Evolutionary conservation across 441 rosid species (phyloP).

Genomic region (Gossypium lobatum): DNA sequence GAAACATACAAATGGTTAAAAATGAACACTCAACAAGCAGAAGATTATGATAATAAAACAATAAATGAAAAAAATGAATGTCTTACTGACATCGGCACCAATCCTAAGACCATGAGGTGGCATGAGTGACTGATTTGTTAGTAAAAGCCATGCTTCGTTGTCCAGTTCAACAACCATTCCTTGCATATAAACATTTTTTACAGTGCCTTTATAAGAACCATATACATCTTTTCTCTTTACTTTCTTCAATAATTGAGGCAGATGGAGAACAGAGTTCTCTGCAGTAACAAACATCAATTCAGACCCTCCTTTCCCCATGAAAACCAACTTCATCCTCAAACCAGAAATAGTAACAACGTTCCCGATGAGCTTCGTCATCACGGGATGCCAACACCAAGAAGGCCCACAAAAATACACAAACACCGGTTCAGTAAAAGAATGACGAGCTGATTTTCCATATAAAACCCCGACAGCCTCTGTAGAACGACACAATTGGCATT

Average conservation of each 20-base stretch:
- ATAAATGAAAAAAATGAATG: background rate
- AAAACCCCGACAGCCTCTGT: constrained; percentile 16
- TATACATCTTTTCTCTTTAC: constrained; percentile 41
- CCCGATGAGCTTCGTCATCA: constrained; percentile 56
- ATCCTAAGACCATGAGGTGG: constrained; percentile 67
- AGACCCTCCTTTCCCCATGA: constrained; percentile 40
- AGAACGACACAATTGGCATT: constrained; percentile 39
- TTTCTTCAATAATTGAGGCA: constrained; percentile 30
- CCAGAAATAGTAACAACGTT: constrained; percentile 40
- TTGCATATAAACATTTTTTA: constrained; percentile 60
- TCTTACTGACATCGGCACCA: constrained; percentile 68
- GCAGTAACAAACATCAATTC: constrained; percentile 52
- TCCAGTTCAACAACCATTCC: constrained; percentile 86
- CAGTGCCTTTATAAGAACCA: constrained; percentile 58
- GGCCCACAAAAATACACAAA: constrained; percentile 60
- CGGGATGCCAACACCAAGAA: constrained; percentile 71
- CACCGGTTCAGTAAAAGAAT: constrained; percentile 35
- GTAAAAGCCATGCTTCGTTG: constrained; percentile 76
- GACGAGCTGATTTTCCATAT: constrained; percentile 14
- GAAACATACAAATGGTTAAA: background rate
- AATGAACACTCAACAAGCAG: background rate
- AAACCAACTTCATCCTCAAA: constrained; percentile 66
- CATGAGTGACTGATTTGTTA: constrained; percentile 48
- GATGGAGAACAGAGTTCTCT: constrained; percentile 46
- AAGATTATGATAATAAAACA: background rate